phyloP scores from a whole-genome alignment of 2,329 filamentous ascomycete species.

The Endothia cerciana region DNA sequence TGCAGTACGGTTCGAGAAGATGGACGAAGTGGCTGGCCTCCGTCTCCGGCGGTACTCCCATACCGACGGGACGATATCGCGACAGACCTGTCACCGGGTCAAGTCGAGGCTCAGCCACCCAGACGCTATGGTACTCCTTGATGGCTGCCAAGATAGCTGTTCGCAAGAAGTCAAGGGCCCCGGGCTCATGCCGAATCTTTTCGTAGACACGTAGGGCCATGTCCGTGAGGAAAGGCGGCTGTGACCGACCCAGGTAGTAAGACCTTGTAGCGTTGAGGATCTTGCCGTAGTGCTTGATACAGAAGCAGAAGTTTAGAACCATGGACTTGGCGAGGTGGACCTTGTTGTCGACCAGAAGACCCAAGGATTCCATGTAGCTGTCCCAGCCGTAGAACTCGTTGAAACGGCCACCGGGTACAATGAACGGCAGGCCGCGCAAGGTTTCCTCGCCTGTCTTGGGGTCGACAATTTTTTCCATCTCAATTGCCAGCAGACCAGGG shows the following conservation, averaged over 20 bases:
- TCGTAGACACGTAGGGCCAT: constrained; percentile 96
- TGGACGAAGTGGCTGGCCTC: constrained; percentile 87
- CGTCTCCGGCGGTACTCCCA: constrained; percentile 89
- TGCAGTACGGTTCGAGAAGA: constrained; percentile 77
- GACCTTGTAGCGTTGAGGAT: constrained; percentile 96
- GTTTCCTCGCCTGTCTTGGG: constrained; percentile 70
- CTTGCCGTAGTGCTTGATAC: constrained; percentile 97
- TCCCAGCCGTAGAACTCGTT: constrained; percentile 99
- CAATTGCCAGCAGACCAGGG: constrained; percentile 87
- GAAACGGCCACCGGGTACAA: constrained; percentile 96
- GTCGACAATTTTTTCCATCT: constrained; percentile 77
- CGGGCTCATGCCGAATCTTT: constrained; percentile 84
- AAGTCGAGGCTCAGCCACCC: constrained; percentile 77
- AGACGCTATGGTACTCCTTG: constrained; percentile 93
- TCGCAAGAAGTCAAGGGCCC: constrained; percentile 78
- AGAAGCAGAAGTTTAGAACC: constrained; percentile 97
- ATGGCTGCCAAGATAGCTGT: constrained; percentile 86
- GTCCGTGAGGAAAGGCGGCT: constrained; percentile 95
- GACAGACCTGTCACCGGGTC: constrained; percentile 81
- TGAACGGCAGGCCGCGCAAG: constrained; percentile 82
- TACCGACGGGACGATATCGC: constrained; percentile 80
- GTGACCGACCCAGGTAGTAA: constrained; percentile 92
- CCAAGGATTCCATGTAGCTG: constrained; percentile 96
- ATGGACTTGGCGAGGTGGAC: constrained; percentile 89
- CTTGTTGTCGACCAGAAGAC: constrained; percentile 82